These are phyloP conservation scores for Phyllosticta citriasiana DNA, from an alignment of 2,329 filamentous ascomycete species.

Conservation along the genomic window DNA sequence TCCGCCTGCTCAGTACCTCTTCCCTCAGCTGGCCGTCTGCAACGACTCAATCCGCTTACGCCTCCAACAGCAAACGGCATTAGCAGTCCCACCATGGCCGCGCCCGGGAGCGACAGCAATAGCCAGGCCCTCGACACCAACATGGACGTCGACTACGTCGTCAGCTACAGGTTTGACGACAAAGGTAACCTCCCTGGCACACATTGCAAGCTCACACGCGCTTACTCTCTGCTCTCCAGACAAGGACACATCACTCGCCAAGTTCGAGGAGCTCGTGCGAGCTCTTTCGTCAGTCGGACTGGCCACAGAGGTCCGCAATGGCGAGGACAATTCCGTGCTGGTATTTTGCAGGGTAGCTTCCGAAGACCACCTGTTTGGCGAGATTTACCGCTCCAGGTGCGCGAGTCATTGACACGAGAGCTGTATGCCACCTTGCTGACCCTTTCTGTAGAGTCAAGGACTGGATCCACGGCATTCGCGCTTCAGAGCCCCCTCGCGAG, in stretches of 20 bases:
- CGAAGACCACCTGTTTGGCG: constrained; percentile 60
- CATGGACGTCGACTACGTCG: constrained; percentile 76
- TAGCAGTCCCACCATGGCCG: constrained; percentile 5
- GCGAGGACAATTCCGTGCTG: constrained; percentile 63
- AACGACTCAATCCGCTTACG: neutral
- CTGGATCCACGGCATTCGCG: constrained; percentile 83
- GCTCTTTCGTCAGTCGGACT: constrained; percentile 71
- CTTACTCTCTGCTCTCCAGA: constrained; percentile 37
- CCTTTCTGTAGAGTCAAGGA: constrained; percentile 60
- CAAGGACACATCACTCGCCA: constrained; percentile 56
- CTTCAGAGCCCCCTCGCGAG: constrained; percentile 65
- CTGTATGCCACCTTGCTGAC: neutral
- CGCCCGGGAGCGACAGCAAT: constrained; percentile 16
- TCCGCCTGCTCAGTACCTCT: constrained; percentile 6
- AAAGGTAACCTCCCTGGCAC: constrained; percentile 40
- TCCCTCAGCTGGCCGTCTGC: neutral
- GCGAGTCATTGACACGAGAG: constrained; percentile 1
- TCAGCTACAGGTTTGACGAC: constrained; percentile 64
- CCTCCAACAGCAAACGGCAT: constrained; percentile 1
- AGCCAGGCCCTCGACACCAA: constrained; percentile 39
- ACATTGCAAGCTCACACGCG: constrained; percentile 6
- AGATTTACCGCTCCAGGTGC: constrained; percentile 72
- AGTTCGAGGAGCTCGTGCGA: constrained; percentile 69
- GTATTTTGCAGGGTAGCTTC: constrained; percentile 77
- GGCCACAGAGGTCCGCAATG: constrained; percentile 75